A percentile compares a stretch with the other conserved stretches of the same genome.
These are phyloP conservation scores for Phaseolus lunatus DNA, from an alignment of 306 rosid genomes.

Conservation along the genomic window DNA sequence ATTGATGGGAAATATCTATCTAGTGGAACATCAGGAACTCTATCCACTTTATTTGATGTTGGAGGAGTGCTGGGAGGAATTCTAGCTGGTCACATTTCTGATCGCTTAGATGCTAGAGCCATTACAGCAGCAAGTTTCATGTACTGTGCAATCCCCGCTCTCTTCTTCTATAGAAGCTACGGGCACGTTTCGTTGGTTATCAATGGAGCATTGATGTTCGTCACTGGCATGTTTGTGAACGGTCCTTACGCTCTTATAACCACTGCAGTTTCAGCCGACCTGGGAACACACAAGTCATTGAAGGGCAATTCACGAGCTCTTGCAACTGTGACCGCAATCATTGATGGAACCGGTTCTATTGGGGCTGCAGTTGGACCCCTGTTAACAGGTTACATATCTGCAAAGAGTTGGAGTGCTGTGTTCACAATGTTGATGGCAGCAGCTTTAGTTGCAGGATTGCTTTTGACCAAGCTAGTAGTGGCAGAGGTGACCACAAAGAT, in stretches of 20 bases:
- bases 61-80: conserved; percentile 98
- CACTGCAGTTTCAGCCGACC: conserved; percentile 96
- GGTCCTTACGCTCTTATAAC: conserved; percentile 99
- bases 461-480: conserved; percentile 83
- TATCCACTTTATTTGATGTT: conserved; percentile 92
- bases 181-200: conserved; percentile 71
- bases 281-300: conserved; percentile 93
- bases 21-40: conserved; percentile 72
- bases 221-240: conserved; percentile 93
- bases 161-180: conserved; percentile 78
- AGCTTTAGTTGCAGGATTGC: conserved; percentile 87
- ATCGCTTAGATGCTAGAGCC: conserved; percentile 87
- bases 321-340: conserved; percentile 95
- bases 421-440: conserved; percentile 93
- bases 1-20: conserved; percentile 88
- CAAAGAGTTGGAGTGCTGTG: conserved; percentile 83
- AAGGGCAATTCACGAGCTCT: conserved; percentile 87
- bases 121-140: conserved; percentile 98
- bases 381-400: conserved; percentile 87
- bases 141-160: conserved; percentile 98
- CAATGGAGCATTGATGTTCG: conserved; percentile 73
- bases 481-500: conserved; percentile 81
- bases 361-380: conserved; percentile 98
- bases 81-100: conserved; percentile 94
- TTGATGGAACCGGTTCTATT: conserved; percentile 95